Percentiles rank a stretch among this genome's conserved stretches.
Evolutionary conservation across 2,329 filamentous ascomycete species (phyloP).

Genomic region (Beauveria varroae): DNA sequence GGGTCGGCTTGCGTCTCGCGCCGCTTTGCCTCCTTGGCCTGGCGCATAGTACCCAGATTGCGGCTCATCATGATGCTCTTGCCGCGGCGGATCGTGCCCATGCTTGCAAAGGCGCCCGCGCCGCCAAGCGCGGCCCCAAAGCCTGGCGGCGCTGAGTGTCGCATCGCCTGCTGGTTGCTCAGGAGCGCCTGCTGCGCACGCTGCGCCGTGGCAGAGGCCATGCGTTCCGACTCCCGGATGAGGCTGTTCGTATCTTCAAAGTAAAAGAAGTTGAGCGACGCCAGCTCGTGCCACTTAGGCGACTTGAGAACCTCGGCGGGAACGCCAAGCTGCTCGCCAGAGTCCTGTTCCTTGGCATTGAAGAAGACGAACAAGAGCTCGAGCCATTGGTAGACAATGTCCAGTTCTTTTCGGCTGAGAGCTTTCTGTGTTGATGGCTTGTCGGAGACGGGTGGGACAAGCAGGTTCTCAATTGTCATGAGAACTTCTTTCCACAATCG

Average conservation of each 20-base stretch:
- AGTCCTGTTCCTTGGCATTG: conserved; percentile 78
- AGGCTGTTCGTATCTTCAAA: conserved; percentile 86
- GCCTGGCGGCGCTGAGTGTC: conserved; percentile 59
- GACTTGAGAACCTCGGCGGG: conserved; percentile 88
- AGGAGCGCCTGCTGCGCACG: conserved; percentile 62
- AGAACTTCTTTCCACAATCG: conserved; percentile 96
- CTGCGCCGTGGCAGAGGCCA: conserved; percentile 80
- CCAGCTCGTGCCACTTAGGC: conserved; percentile 96
- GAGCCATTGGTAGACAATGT: conserved; percentile 93
- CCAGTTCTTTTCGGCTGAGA: conserved; percentile 78
- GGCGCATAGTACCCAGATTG: conserved; percentile 92
- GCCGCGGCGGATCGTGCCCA: conserved; percentile 58
- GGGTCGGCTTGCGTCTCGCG: conserved; percentile 94
- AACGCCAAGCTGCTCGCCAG: conserved; percentile 77
- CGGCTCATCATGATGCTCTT: conserved; percentile 89
- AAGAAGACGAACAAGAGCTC: conserved; percentile 90
- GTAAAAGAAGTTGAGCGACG: conserved; percentile 97
- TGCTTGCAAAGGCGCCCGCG: conserved; percentile 49
- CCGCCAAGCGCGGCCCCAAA: conserved; percentile 28
- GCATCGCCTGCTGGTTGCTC: conserved; percentile 43
- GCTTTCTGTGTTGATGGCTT: conserved; percentile 83
- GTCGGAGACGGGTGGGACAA: conserved; percentile 91
- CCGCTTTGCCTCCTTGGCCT: conserved; percentile 91
- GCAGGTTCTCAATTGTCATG: conserved; percentile 77
- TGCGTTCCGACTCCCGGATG: conserved; percentile 90